Base-by-base conservation (phyloP, 805 yeast species). In the Candida maltosa region DNA sequence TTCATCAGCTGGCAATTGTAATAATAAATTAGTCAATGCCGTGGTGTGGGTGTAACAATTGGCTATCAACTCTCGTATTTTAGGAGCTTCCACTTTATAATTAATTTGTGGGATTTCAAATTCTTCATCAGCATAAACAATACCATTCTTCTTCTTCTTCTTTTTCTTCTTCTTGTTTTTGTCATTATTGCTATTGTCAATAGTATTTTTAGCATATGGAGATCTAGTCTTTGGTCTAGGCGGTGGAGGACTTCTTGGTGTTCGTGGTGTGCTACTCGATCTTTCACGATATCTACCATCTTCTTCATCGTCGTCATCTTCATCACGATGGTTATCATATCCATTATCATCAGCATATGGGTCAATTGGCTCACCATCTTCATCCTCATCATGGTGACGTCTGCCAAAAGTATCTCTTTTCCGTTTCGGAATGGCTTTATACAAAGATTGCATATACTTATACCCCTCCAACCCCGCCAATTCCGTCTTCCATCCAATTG, bases 21-120 rank as follows among this genome's bases (percentile, higher is more conserved):
- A 44, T 30, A 68, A 51, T 11, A 46, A 36, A 52, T 89, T 88
- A 30, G 65, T 62, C 46, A 93, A 66, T 14, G 80, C 76, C 2
- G 88, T 81, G 5, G 95, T 76, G 7, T 81, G 74, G 4, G 87
- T 76, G 37, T 85, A 76, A 14, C 95, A 79, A 38, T 85, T 83
- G 2, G 95, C 86, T 32, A 89, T 74, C 5, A 81, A 60, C 18
- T 70, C 60, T 38, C 78, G 68, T 41, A 91, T 83, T 53, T 72
- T 78, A 14, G 95, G 89, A 1, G 79, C 76, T 49, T 85, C 95
- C 41, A 78, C 76, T 33, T 65, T 69, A 45, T 86, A 64, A 54
- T 85, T 75, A 46, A 85, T 80, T 44, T 69, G 75, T 2, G 93
- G 91, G 31, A 83, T 82, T 41, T 70, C 63, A 54, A 64, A 83